Conservation (phyloP, 225 moss, liverwort and hornwort genomes). For the Marchantia polymorpha region DNA sequence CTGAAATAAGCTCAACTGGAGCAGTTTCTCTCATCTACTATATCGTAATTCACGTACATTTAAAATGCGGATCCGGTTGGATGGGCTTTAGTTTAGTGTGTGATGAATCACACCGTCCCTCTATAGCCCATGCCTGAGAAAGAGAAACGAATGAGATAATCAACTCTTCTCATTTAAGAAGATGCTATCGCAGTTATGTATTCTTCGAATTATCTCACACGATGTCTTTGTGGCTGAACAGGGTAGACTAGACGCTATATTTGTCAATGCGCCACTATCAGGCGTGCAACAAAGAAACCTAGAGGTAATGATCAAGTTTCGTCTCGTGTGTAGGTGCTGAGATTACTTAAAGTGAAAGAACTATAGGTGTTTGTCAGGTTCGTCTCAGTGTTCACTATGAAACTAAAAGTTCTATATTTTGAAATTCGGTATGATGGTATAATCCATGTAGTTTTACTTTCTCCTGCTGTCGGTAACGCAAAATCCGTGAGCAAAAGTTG, state of each 20-base stretch:
- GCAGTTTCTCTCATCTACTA: no score
- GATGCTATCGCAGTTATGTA: no score
- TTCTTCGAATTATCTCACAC: no score
- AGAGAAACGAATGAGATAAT: no score
- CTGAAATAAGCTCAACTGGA: no score
- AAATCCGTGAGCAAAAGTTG: no score
- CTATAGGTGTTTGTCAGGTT: not conserved
- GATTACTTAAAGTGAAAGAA: not conserved
- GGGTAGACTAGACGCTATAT: constrained; percentile 63
- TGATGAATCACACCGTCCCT: no score
- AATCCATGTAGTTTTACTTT: not conserved
- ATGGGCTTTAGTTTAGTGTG: no score
- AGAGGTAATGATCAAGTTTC: constrained; percentile 44
- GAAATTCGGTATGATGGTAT: not conserved
- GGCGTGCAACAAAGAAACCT: constrained; percentile 86
- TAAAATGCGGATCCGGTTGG: no score
- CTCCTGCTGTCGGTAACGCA: not conserved
- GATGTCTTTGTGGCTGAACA: constrained; percentile 3
- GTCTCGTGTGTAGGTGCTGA: not conserved
- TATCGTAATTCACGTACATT: no score
- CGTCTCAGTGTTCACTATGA: not conserved
- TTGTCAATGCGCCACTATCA: constrained; percentile 74
- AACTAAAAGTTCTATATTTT: not conserved
- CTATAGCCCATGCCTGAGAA: no score
- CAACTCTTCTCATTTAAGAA: no score